Base-by-base conservation (phyloP, 495 filamentous ascomycete genomes). In the Penicillium robsamsonii region DNA sequence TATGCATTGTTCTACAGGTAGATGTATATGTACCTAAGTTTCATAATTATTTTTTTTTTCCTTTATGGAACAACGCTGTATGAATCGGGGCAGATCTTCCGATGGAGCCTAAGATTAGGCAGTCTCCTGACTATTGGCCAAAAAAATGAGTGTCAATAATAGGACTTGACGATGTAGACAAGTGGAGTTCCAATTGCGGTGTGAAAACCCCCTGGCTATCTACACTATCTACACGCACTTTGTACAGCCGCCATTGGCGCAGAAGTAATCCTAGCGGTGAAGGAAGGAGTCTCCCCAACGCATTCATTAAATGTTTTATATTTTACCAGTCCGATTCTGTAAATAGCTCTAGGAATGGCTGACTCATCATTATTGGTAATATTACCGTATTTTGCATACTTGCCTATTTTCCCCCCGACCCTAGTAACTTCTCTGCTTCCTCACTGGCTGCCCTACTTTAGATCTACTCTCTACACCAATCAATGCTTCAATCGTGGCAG, bases 391-490 rank as follows among this genome's bases (percentile, higher is more conserved):
- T 18, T 10, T 25, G 43, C 24, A 27, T 46, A 46, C 44, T 15
- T 29, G 12, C 27, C 25, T 7, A 27, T 27, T 27, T 27, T 7
- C 25, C 25, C 25, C 25, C 25, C 2, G 6, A 7, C 25, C 7
- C 45, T n/a, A 47, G 13, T 6, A 31, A 31, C 45, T 15, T n/a
- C 15, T 47, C 17, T 20, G 5, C 17, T 38, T 31, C 10, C 24
- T 59, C 40, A 69, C 51, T 67, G 59, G 66, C 64, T 67, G 66
- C 66, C 66, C 59, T 67, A 54, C 60, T 58, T 68, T 64, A 12
- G 7, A n/a, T 37, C 40, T 48, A 40, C 43, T 20, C 13, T 56
- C 42, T 30, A 15, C 4, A 11, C 65, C 65, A 68, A 66, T 66
- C 45, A 63, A 35, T 43, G 7, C 27, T 30, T 29, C 24, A n/a